These are phyloP conservation scores for Mycena kentingensis DNA, from an alignment of 768 basidiomycete genomes.

Conservation along the genomic window DNA sequence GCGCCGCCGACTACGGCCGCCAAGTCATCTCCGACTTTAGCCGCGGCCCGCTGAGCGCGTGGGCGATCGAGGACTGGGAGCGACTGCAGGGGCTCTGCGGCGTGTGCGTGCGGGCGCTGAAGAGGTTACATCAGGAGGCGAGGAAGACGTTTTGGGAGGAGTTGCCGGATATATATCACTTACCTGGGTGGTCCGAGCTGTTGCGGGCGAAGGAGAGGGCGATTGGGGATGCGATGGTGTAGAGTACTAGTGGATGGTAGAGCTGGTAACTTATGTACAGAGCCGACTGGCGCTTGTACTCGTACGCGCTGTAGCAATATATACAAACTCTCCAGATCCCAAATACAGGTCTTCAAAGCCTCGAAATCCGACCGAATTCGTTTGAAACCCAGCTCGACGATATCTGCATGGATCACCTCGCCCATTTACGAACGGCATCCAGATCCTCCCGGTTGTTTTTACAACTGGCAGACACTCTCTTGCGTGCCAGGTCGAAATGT, in stretches of 20 bases:
- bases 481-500: too few species aligned
- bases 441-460: too few species aligned
- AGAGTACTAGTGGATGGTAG: neutral
- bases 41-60: neutral
- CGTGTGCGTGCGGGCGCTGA: neutral
- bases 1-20: neutral
- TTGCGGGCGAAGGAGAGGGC: constrained; percentile 89
- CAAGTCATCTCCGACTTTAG: neutral
- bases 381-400: too few species aligned
- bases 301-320: too few species aligned
- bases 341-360: too few species aligned
- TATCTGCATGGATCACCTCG: too few species aligned
- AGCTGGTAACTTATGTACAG: too few species aligned
- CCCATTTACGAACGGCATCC: too few species aligned
- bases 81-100: neutral
- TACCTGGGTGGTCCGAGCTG: constrained; percentile 38
- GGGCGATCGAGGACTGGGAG: constrained; percentile 1
- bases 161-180: constrained; percentile 3
- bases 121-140: neutral
- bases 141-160: constrained; percentile 8
- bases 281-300: too few species aligned
- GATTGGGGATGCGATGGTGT: constrained; percentile 46
- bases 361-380: too few species aligned
- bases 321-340: too few species aligned
- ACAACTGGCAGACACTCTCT: too few species aligned